phyloP scores from a whole-genome alignment of 139 green algal species.

The Chlamydomonas applanata region DNA sequence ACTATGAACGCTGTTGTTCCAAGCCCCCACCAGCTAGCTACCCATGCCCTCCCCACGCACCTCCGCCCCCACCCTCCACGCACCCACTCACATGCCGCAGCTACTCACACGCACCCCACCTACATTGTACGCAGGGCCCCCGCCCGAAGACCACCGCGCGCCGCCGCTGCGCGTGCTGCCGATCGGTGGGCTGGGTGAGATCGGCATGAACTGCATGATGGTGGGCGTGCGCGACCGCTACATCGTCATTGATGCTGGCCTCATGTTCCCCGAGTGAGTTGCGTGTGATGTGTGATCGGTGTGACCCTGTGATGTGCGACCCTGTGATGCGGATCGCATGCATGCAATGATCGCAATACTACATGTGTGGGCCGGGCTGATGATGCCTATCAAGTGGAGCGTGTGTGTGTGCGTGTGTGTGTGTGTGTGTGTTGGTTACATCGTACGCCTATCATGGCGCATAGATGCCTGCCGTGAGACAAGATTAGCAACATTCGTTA shows the following conservation, averaged over 20 bases:
- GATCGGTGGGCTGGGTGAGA: constrained; percentile 97
- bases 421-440: no score
- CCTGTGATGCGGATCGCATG: background rate
- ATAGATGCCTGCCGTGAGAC: no score
- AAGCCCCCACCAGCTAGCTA: no score
- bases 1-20: no score
- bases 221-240: constrained; percentile 93
- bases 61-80: no score
- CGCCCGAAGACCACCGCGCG: constrained; percentile 48
- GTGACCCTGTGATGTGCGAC: background rate
- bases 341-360: background rate
- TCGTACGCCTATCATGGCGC: no score
- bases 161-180: constrained; percentile 90
- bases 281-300: background rate
- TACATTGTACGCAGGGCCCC: constrained; percentile 67
- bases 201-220: constrained; percentile 99
- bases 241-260: constrained; percentile 96
- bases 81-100: no score
- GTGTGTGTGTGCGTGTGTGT: constrained; percentile 3
- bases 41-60: no score
- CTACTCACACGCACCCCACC: no score
- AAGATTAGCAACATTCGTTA: no score
- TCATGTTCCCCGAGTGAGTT: constrained; percentile 98
- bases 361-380: background rate
- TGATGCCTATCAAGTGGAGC: background rate